A percentile compares a stretch with the other conserved stretches of the same genome.
phyloP scores from a whole-genome alignment of 768 basidiomycete species.

The Lepiota venenata region DNA sequence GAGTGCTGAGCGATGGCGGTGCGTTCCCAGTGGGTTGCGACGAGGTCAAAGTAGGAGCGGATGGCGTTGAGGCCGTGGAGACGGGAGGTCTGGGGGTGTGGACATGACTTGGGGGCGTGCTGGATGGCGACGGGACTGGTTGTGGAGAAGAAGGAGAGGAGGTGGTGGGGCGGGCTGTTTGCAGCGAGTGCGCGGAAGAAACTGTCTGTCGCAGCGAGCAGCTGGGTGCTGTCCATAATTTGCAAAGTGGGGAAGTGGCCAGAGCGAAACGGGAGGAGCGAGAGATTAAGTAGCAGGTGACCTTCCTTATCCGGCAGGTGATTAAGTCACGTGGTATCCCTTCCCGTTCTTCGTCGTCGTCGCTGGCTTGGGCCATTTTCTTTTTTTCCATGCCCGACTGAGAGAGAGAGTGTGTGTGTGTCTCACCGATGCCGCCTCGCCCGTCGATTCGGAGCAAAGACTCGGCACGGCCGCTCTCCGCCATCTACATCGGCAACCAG shows the following conservation, averaged over 20 bases:
- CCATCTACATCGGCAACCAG: constrained; percentile 35
- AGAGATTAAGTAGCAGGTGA: background rate
- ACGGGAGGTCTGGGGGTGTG: constrained; percentile 29
- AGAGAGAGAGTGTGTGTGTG: background rate
- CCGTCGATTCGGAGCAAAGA: constrained; percentile 27
- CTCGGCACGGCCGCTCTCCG: constrained; percentile 33
- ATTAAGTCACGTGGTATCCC: constrained; percentile 1
- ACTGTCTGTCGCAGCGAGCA: constrained; percentile 28
- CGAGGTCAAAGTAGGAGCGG: constrained; percentile 47
- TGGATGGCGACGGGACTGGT: constrained; percentile 35
- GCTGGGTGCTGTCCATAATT: constrained; percentile 19
- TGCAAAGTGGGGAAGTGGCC: background rate
- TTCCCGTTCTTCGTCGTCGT: background rate
- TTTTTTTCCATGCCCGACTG: background rate
- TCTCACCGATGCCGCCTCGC: constrained; percentile 34
- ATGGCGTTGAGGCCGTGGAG: constrained; percentile 41
- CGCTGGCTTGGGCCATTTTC: background rate
- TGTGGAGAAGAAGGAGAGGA: constrained; percentile 38
- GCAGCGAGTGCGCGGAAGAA: constrained; percentile 36
- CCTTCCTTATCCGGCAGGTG: constrained; percentile 1
- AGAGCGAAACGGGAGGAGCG: background rate
- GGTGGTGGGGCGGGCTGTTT: constrained; percentile 27
- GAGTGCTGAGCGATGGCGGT: constrained; percentile 22
- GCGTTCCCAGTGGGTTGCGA: constrained; percentile 43
- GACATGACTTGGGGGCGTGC: constrained; percentile 34